Conservation (phyloP, 2,329 filamentous ascomycete species). For the Triangularia setosa region DNA sequence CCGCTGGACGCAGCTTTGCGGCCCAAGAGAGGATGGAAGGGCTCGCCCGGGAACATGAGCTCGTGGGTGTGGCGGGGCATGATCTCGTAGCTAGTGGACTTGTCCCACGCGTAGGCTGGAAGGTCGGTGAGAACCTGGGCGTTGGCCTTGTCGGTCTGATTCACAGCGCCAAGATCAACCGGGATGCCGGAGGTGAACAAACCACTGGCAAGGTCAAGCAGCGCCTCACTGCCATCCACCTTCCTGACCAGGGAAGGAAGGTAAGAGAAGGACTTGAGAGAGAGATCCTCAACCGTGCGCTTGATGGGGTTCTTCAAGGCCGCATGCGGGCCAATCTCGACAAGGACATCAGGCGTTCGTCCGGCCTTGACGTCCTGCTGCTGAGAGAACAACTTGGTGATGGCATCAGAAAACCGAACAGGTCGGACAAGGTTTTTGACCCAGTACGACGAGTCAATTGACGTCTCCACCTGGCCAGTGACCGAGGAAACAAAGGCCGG, state of each 20-base stretch:
- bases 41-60: slow-evolving; percentile 29
- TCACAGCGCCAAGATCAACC: background rate
- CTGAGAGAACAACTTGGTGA: slow-evolving; percentile 13
- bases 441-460: slow-evolving; percentile 31
- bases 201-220: slow-evolving; percentile 6
- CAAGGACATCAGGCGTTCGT: slow-evolving; percentile 23
- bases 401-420: slow-evolving; percentile 32
- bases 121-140: slow-evolving; percentile 30
- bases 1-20: slow-evolving; percentile 10
- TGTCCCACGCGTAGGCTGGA: slow-evolving; percentile 41
- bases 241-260: background rate
- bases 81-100: slow-evolving; percentile 36
- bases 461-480: slow-evolving; percentile 11
- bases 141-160: background rate
- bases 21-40: slow-evolving; percentile 30
- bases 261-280: background rate
- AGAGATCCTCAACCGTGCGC: background rate
- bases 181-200: slow-evolving; percentile 24
- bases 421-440: slow-evolving; percentile 34
- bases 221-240: background rate
- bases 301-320: slow-evolving; percentile 29
- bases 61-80: slow-evolving; percentile 34
- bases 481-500: slow-evolving; percentile 24
- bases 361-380: slow-evolving; percentile 17
- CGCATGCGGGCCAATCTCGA: slow-evolving; percentile 33